Base-by-base conservation (phyloP, 768 basidiomycete species). In the Psilocybe tampanensis region DNA sequence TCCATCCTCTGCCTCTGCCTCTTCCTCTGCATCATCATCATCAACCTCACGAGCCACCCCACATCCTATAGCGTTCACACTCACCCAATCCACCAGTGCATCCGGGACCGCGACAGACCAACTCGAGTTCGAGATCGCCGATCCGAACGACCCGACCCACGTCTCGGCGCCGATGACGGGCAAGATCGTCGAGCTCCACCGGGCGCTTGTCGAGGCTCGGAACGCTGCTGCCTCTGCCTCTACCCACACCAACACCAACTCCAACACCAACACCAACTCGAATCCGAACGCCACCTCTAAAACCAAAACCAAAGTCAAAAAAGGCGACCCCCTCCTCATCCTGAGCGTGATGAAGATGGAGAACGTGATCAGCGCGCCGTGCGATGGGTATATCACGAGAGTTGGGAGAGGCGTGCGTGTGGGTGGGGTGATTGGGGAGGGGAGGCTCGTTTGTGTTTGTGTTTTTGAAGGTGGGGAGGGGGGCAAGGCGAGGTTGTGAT, bases 301-400 rank as follows among this genome's bases (percentile, higher is more conserved):
- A n/a, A n/a, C n/a, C n/a, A n/a, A n/a, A n/a, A n/a, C n/a, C n/a
- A 23, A 44, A 15, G 64, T 76, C 23, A 69, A 58, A 36, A 72
- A 68, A 55, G 76, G 74, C 2, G 74, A 77, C 13, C 59, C 70
- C 3, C 21, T 77, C 18, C 52, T 73, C 22, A 63, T 72, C 8
- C 47, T 77, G 34, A 77, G 72, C 39, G 70, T 72, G 21, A 77
- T 77, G 76, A 77, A 77, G 68, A 77, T 77, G 74, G 76, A 77
- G 55, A 76, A 66, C 53, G 61, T 64, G 3, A 55, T 77, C 18
- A 42, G 58, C 4, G 68, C 72, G 12, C 70, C 70, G 0, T 55
- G 50, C 26, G 70, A 73, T 62, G 73, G 71, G 26, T 54, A 61
- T 47, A 60, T 77, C 4, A 63, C 65, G 47, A 63, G 68, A 42